Base-by-base conservation (phyloP, 805 yeast genomes). In the Lachancea mirantina region DNA sequence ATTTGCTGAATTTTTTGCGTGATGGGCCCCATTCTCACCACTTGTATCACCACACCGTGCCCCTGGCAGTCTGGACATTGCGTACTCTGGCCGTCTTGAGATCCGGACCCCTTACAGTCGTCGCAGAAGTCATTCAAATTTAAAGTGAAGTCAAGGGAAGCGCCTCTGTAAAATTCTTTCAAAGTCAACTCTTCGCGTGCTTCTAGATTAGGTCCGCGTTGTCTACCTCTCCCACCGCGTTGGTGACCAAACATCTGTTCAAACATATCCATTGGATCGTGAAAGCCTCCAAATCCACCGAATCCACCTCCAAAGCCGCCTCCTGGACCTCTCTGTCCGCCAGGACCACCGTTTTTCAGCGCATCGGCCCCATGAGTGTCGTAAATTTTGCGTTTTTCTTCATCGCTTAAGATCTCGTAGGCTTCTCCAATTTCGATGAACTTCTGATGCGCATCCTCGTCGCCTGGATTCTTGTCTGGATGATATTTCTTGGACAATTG, bases 371-470 rank as follows among this genome's bases (percentile, higher is more conserved):
- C 98, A 49, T 65, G 82, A 29, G 66, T 64, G 56, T 88, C 95
- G 56, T 77, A 88, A 8, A 75, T 65, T 17, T 65, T 48, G 39
- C 80, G 70, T 57, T 83, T 82, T 36, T 82, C 84, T 4, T 70
- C 54, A 52, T 85, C 84, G 43, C 75, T 70, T 40, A 87, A 67
- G 8, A 85, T 82, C 35, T 87, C 96, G 56, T 89, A 89, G 0
- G 97, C 97, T 50, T 82, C 94, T 10, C 95, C 95, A 18, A 92
- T 72, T 58, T 87, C 94, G 31, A 92, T 78, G 55, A 88, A 92
- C 59, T 74, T 78, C 30, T 81, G 78, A 43, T 84, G 87, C 1
- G 96, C 95, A 18, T 72, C 80, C 6, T 84, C 85, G 46, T 79
- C 74, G 5, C 79, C 81, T 4, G 81, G 78, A 54, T 89, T 92